A percentile compares a stretch with the other conserved stretches of the same genome.
Conservation (phyloP, 108 stramenopile species). For the Stephanodiscus triporus region DNA sequence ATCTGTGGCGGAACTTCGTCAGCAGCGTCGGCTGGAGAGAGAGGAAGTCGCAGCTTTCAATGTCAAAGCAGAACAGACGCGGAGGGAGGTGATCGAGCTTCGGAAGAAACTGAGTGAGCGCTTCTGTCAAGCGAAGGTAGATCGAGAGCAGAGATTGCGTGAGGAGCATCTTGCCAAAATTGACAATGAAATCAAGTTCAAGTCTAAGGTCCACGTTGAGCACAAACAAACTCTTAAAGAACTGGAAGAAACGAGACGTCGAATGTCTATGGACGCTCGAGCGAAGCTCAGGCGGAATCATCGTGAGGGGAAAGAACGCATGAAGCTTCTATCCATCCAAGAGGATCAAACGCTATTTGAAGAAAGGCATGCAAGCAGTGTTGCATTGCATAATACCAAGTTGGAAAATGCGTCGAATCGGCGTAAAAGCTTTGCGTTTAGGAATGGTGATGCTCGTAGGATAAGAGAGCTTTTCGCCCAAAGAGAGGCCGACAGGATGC, state of each 20-base stretch:
- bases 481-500: conserved; percentile 34
- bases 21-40: conserved; percentile 65
- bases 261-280: conserved; percentile 64
- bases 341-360: conserved; percentile 73
- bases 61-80: conserved; percentile 57
- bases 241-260: conserved; percentile 63
- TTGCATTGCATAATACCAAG: conserved; percentile 48
- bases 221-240: conserved; percentile 80
- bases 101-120: conserved; percentile 65
- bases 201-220: conserved; percentile 74
- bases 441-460: conserved; percentile 41
- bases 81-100: conserved; percentile 63
- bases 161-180: conserved; percentile 51
- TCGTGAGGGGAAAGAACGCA: conserved; percentile 61
- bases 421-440: conserved; percentile 75
- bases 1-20: conserved; percentile 49
- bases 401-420: conserved; percentile 54
- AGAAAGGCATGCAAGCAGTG: conserved; percentile 63
- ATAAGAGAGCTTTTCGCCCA: conserved; percentile 23
- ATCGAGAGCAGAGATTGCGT: conserved; percentile 43
- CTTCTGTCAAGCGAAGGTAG: conserved; percentile 57
- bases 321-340: conserved; percentile 48
- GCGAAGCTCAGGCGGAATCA: conserved; percentile 68
- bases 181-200: conserved; percentile 74
- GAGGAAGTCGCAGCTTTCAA: conserved; percentile 60